A percentile compares a stretch with the other conserved stretches of the same genome.
phyloP scores from a whole-genome alignment of 495 filamentous ascomycete species.

The Chaetomium fimeti region DNA sequence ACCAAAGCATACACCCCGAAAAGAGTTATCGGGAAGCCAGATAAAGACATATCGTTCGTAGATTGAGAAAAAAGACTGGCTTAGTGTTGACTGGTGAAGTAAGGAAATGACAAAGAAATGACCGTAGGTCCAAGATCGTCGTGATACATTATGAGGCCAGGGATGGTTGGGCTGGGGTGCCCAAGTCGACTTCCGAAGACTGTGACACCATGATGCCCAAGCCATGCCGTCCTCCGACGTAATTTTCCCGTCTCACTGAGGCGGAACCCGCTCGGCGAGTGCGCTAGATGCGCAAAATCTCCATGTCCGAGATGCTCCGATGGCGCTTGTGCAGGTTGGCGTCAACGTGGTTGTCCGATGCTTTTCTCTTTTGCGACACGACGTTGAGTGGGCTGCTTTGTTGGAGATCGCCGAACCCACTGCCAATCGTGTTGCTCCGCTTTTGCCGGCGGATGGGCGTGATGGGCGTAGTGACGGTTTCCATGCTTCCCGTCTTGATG shows the following conservation, averaged over 20 bases:
- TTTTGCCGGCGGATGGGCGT: slow-evolving; percentile 54
- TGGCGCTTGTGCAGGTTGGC: slow-evolving; percentile 49
- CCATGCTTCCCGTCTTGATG: slow-evolving; percentile 56
- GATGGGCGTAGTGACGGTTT: slow-evolving; percentile 55
- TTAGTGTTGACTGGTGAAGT: not conserved
- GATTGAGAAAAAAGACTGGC: slow-evolving; percentile 4
- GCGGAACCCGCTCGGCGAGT: not conserved
- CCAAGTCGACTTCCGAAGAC: slow-evolving; percentile 20
- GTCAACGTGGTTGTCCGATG: slow-evolving; percentile 36
- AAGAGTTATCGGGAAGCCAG: not conserved
- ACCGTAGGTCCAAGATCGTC: slow-evolving; percentile 18
- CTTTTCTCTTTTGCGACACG: slow-evolving; percentile 51
- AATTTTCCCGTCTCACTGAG: slow-evolving; percentile 16
- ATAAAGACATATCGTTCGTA: not conserved
- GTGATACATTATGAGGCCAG: slow-evolving; percentile 35
- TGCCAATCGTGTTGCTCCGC: slow-evolving; percentile 29
- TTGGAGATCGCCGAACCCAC: slow-evolving; percentile 31
- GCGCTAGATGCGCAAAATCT: slow-evolving; percentile 28
- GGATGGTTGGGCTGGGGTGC: slow-evolving; percentile 26
- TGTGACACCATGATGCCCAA: slow-evolving; percentile 1
- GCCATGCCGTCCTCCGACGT: slow-evolving; percentile 41
- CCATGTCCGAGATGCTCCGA: slow-evolving; percentile 49
- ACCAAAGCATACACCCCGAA: not conserved
- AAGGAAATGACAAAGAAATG: slow-evolving; percentile 15
- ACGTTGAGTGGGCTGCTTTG: slow-evolving; percentile 43